Evolutionary conservation across 768 basidiomycete genomes (phyloP).

Genomic region (Lactarius sp.): DNA sequence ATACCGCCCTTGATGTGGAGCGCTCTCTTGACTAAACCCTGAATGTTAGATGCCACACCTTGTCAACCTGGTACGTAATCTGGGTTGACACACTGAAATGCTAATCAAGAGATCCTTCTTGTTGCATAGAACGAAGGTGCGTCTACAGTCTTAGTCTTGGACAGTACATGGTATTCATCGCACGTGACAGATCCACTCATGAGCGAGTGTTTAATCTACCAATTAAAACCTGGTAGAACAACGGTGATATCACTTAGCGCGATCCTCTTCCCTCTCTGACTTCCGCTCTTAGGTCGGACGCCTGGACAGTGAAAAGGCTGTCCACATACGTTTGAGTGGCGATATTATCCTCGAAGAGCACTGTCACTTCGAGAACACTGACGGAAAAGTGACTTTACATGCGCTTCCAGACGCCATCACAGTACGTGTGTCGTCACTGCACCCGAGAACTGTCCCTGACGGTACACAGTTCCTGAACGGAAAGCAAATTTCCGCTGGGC

Average conservation of each 20-base stretch:
- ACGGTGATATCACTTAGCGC: constrained; percentile 42
- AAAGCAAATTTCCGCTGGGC: constrained; percentile 71
- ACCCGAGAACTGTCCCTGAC: constrained; percentile 18
- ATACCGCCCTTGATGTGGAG: not conserved
- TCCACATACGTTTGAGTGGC: constrained; percentile 89
- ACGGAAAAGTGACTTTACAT: constrained; percentile 80
- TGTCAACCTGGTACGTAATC: constrained; percentile 75
- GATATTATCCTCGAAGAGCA: constrained; percentile 90
- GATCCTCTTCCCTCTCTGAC: constrained; percentile 22
- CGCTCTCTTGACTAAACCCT: not conserved
- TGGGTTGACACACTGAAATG: not conserved
- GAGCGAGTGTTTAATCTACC: constrained; percentile 93
- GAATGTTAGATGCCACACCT: constrained; percentile 78
- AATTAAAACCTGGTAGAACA: constrained; percentile 81
- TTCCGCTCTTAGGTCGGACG: constrained; percentile 64
- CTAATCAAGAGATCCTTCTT: not conserved
- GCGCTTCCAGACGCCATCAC: constrained; percentile 79
- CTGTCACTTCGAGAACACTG: constrained; percentile 83
- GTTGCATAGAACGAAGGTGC: constrained; percentile 24
- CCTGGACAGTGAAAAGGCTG: constrained; percentile 71
- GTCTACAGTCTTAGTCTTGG: not conserved
- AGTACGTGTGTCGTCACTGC: constrained; percentile 40
- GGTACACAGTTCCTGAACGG: constrained; percentile 82
- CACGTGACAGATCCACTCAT: constrained; percentile 74
- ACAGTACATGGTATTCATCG: not conserved